phyloP scores from a whole-genome alignment of 495 filamentous ascomycete species.

The Penicillium lividum region DNA sequence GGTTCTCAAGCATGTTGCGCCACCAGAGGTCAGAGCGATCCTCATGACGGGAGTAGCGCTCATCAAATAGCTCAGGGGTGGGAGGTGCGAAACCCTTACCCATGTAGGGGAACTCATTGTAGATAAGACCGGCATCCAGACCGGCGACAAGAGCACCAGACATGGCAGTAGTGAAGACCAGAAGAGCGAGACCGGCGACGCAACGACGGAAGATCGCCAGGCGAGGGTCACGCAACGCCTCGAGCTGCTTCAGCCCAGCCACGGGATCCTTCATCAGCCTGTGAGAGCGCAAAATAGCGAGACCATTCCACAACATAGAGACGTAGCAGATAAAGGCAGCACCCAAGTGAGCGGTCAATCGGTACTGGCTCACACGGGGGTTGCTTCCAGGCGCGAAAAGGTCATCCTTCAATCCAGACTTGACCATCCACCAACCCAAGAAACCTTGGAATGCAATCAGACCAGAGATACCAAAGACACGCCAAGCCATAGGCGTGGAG shows the following conservation, averaged over 20 bases:
- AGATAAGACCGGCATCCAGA: constrained; percentile 93
- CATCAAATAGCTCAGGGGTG: constrained; percentile 74
- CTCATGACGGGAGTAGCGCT: constrained; percentile 78
- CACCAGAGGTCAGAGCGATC: constrained; percentile 84
- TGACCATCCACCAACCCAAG: constrained; percentile 99
- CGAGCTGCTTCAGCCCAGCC: constrained; percentile 54
- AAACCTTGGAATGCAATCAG: constrained; percentile 95
- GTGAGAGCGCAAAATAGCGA: constrained; percentile 76
- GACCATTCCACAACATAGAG: constrained; percentile 92
- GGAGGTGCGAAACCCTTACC: constrained; percentile 80
- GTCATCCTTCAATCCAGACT: constrained; percentile 90
- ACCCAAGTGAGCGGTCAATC: constrained; percentile 83
- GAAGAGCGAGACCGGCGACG: constrained; percentile 66
- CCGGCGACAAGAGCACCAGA: constrained; percentile 93
- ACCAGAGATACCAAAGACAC: constrained; percentile 78
- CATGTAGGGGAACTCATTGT: constrained; percentile 98
- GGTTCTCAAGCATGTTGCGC: constrained; percentile 97
- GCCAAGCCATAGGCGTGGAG: constrained; percentile 70
- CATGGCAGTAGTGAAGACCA: constrained; percentile 88
- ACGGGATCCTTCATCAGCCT: constrained; percentile 64
- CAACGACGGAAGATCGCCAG: constrained; percentile 72
- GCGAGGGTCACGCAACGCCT: constrained; percentile 60
- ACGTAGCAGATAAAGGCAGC: constrained; percentile 88
- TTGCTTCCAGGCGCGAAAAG: constrained; percentile 88
- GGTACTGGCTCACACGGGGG: constrained; percentile 91